These are phyloP conservation scores for Monilinia polystroma DNA, from an alignment of 2,329 filamentous ascomycete species.

Conservation along the genomic window DNA sequence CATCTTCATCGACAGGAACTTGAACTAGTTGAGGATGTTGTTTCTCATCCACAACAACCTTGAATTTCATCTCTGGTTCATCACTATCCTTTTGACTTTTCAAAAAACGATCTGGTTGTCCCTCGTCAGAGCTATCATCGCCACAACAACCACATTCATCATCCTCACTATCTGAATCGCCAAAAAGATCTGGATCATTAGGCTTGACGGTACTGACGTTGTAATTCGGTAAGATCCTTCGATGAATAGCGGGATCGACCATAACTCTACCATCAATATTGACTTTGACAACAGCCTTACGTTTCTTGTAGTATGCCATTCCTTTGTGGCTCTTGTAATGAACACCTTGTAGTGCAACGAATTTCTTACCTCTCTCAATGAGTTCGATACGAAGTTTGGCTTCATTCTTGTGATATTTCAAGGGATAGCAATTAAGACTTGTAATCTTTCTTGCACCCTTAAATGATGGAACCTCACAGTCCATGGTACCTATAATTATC, in stretches of 20 bases:
- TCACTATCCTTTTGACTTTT: slow-evolving; percentile 34
- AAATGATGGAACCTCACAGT: slow-evolving; percentile 70
- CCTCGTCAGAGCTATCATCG: slow-evolving; percentile 40
- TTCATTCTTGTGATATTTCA: slow-evolving; percentile 76
- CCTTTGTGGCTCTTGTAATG: slow-evolving; percentile 82
- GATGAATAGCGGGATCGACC: slow-evolving; percentile 80
- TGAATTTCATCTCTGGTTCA: slow-evolving; percentile 41
- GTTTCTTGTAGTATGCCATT: slow-evolving; percentile 81
- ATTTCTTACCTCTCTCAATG: slow-evolving; percentile 80
- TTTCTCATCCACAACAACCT: slow-evolving; percentile 47
- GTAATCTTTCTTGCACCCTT: slow-evolving; percentile 81
- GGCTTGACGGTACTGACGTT: slow-evolving; percentile 71
- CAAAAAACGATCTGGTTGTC: slow-evolving; percentile 37
- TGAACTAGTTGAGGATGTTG: slow-evolving; percentile 52
- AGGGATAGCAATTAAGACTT: slow-evolving; percentile 71
- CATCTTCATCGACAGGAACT: slow-evolving; percentile 55
- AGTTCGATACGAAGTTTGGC: slow-evolving; percentile 62
- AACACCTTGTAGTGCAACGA: slow-evolving; percentile 76
- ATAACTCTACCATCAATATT: slow-evolving; percentile 86
- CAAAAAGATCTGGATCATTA: slow-evolving; percentile 63
- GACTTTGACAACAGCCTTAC: slow-evolving; percentile 71
- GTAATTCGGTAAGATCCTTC: slow-evolving; percentile 84
- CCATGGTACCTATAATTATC: slow-evolving; percentile 48
- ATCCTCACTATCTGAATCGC: slow-evolving; percentile 49
- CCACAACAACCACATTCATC: slow-evolving; percentile 45